Percentiles rank a stretch among this genome's conserved stretches.
Conservation (phyloP, 2,329 filamentous ascomycete genomes). For the Venturia pyrina region DNA sequence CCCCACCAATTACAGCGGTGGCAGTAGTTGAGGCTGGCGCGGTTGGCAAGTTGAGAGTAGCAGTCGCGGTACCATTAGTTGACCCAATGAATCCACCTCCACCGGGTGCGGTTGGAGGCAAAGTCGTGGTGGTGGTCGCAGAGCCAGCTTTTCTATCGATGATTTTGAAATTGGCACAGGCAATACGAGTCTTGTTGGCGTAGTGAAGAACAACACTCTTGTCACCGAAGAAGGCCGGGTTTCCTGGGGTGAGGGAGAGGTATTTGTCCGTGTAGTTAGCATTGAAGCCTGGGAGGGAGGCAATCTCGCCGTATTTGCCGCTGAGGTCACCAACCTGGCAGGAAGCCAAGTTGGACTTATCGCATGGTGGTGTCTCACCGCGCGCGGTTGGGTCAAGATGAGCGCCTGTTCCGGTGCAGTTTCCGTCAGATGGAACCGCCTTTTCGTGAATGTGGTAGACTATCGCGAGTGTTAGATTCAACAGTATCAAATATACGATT, state of each 20-base stretch:
- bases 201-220: constrained; percentile 45
- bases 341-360: constrained; percentile 25
- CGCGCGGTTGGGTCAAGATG: constrained; percentile 34
- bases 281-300: constrained; percentile 8
- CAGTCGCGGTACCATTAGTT: neutral
- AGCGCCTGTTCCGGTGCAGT: constrained; percentile 32
- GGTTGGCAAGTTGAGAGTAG: neutral
- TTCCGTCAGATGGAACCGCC: constrained; percentile 31
- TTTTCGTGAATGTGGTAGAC: constrained; percentile 38
- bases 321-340: constrained; percentile 37
- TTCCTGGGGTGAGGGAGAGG: constrained; percentile 32
- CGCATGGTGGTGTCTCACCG: constrained; percentile 29
- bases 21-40: neutral
- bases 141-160: constrained; percentile 11
- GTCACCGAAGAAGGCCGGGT: constrained; percentile 42
- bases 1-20: neutral
- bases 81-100: neutral
- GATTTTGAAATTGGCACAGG: constrained; percentile 44
- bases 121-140: neutral
- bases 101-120: neutral
- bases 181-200: constrained; percentile 42
- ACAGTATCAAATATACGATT: no score
- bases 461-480: constrained; percentile 14
- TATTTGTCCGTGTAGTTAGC: constrained; percentile 22
- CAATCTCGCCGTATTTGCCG: constrained; percentile 33